Conservation (phyloP, 2,329 filamentous ascomycete genomes). For the Talaromyces verruculosus region DNA sequence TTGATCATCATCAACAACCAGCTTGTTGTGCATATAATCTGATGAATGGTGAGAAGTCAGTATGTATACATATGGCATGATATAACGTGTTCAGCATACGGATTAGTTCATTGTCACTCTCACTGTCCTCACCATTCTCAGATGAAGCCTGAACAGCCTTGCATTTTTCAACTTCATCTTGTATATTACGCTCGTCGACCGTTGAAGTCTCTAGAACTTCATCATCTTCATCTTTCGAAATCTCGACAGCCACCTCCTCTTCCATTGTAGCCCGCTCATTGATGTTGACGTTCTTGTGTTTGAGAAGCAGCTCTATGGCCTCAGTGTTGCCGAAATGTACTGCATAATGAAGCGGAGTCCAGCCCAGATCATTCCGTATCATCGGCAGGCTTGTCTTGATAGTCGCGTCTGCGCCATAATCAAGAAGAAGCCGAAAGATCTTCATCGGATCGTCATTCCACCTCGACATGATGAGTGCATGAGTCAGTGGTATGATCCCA, state of each 20-base stretch:
- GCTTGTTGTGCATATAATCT: not conserved
- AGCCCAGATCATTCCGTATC: not conserved
- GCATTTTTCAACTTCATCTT: not conserved
- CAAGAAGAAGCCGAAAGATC: conserved; percentile 2
- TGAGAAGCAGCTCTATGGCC: conserved; percentile 2
- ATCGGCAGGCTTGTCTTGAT: not conserved
- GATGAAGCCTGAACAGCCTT: not conserved
- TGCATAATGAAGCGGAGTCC: conserved; percentile 3
- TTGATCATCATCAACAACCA: not conserved
- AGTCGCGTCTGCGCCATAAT: conserved; percentile 4
- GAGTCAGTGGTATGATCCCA: not conserved
- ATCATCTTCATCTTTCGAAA: not conserved
- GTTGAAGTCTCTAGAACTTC: not conserved
- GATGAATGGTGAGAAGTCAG: not conserved
- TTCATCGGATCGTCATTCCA: not conserved
- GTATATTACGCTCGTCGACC: not conserved
- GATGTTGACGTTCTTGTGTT: not conserved
- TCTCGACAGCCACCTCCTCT: not conserved
- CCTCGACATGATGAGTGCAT: not conserved
- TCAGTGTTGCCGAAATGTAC: not conserved
- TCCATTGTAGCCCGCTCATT: not conserved
- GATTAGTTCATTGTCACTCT: not conserved
- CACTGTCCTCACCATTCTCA: not conserved
- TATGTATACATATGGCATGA: not conserved
- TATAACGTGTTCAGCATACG: not conserved